These are phyloP conservation scores for Talaromyces proteolyticus DNA, from an alignment of 495 filamentous ascomycete genomes.

Conservation along the genomic window DNA sequence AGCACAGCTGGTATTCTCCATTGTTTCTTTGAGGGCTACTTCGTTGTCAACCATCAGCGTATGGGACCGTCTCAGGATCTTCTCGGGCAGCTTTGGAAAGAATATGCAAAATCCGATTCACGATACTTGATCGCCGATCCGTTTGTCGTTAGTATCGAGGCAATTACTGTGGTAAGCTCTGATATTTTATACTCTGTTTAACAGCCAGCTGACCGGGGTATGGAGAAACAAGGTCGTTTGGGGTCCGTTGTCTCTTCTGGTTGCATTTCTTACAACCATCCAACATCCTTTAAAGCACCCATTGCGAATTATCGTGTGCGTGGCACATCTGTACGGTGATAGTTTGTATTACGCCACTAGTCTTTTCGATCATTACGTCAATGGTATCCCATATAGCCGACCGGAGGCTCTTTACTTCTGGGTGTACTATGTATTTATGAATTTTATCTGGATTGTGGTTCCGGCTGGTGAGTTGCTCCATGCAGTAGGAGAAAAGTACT, in stretches of 20 bases:
- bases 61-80: constrained; percentile 56
- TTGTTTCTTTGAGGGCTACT: constrained; percentile 85
- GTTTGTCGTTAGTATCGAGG: constrained; percentile 81
- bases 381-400: constrained; percentile 56
- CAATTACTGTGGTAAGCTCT: constrained; percentile 64
- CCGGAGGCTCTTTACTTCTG: constrained; percentile 82
- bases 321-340: constrained; percentile 84
- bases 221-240: constrained; percentile 49
- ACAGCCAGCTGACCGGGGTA: not conserved
- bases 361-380: constrained; percentile 57
- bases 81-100: constrained; percentile 82
- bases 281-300: constrained; percentile 60
- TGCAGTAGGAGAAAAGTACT: not conserved
- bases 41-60: constrained; percentile 56
- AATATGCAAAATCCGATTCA: constrained; percentile 79
- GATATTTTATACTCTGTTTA: not conserved
- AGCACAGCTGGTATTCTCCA: constrained; percentile 59
- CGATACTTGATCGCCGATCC: constrained; percentile 73
- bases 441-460: constrained; percentile 79
- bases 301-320: constrained; percentile 63
- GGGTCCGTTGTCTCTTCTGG: constrained; percentile 74
- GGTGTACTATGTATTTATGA: constrained; percentile 83
- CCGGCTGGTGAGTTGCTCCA: constrained; percentile 47
- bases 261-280: constrained; percentile 54
- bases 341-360: constrained; percentile 81